phyloP scores from a whole-genome alignment of 225 moss, liverwort and hornwort species.

The Pseudisothecium myosuroides region DNA sequence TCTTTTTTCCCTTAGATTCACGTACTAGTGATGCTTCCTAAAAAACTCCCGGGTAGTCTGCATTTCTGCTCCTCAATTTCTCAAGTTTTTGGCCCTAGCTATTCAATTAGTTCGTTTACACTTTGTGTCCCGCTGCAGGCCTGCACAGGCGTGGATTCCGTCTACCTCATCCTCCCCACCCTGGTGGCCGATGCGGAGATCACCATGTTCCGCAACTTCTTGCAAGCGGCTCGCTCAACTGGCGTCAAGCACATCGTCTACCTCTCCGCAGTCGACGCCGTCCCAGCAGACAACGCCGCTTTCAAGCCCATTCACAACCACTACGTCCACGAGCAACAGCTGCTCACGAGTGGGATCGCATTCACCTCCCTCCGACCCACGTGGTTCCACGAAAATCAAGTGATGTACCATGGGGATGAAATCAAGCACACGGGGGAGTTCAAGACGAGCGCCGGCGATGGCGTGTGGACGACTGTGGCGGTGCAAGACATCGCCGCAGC shows the following conservation, averaged over 20 bases:
- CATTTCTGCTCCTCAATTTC: background rate
- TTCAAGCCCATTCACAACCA: background rate
- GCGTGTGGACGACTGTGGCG: conserved; percentile 11
- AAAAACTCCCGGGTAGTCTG: no score
- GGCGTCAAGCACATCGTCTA: conserved; percentile 15
- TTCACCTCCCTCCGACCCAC: conserved; percentile 5
- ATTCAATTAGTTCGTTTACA: background rate
- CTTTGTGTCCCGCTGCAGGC: background rate
- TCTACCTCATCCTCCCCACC: conserved; percentile 17
- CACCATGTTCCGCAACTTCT: background rate
- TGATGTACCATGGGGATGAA: background rate
- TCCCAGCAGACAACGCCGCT: background rate
- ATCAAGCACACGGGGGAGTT: conserved; percentile 3
- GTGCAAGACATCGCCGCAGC: conserved; percentile 21
- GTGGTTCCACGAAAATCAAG: conserved; percentile 25
- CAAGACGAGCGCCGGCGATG: conserved; percentile 10
- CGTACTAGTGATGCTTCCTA: background rate
- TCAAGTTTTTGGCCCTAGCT: background rate
- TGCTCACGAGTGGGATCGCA: background rate
- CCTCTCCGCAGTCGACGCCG: conserved; percentile 2
- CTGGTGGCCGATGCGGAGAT: background rate
- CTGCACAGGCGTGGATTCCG: background rate
- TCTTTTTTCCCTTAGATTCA: no score
- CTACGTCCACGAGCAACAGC: conserved; percentile 3
- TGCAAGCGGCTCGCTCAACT: background rate